These are phyloP conservation scores for Mycena amicta DNA, from an alignment of 768 basidiomycete species.

Conservation along the genomic window DNA sequence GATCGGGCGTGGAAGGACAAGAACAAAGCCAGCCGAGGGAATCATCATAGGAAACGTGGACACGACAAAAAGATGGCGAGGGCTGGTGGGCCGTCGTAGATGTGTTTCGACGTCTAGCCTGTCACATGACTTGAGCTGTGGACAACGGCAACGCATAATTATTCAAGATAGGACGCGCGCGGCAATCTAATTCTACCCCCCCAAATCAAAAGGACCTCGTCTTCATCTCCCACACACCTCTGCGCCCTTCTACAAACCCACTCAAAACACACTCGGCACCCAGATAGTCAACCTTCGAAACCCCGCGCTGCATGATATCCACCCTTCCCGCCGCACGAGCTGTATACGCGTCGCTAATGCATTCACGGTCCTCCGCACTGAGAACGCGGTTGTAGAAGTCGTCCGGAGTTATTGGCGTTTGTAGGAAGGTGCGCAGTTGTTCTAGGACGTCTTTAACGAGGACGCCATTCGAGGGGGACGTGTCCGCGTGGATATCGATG, in stretches of 20 bases:
- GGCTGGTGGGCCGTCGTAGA: conserved; percentile 40
- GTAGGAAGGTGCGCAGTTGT: conserved; percentile 47
- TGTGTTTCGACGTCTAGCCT: too few species aligned
- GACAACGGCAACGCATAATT: too few species aligned
- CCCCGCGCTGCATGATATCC: conserved; percentile 42
- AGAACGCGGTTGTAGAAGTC: conserved; percentile 67
- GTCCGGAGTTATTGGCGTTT: conserved; percentile 44
- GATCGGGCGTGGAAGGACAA: conserved; percentile 77
- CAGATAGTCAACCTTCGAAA: conserved; percentile 63
- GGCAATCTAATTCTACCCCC: neutral
- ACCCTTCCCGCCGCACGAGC: conserved; percentile 41
- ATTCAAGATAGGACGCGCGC: too few species aligned
- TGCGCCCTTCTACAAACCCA: conserved; percentile 53
- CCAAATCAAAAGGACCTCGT: conserved; percentile 36
- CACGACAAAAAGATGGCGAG: conserved; percentile 89
- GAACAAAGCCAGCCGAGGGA: conserved; percentile 71
- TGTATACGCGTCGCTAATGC: conserved; percentile 48
- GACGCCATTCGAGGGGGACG: conserved; percentile 48
- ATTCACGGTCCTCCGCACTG: conserved; percentile 44
- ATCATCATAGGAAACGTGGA: conserved; percentile 78
- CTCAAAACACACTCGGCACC: conserved; percentile 53
- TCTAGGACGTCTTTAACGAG: conserved; percentile 58
- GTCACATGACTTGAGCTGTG: too few species aligned
- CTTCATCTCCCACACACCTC: conserved; percentile 69
- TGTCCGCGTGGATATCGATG: conserved; percentile 53